phyloP scores from a whole-genome alignment of 768 basidiomycete species.

The Pleurotus eryngii region DNA sequence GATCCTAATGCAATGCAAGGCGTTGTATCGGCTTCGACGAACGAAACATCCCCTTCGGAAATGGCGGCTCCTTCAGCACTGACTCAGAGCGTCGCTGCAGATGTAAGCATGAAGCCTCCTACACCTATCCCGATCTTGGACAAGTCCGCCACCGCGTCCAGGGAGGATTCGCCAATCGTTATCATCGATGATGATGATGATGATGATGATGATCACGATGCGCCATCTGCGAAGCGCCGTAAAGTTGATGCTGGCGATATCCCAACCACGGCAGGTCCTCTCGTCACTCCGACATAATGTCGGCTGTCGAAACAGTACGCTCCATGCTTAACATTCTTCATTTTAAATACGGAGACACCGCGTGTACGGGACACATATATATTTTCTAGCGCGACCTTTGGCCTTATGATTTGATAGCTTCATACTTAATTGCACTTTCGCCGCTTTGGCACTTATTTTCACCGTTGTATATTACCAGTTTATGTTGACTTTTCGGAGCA shows the following conservation, averaged over 20 bases:
- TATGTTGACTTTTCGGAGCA: slow-evolving; percentile 7
- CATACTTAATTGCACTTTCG: slow-evolving; percentile 5
- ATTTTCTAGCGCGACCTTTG: background rate
- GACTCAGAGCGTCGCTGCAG: background rate
- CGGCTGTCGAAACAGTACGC: background rate
- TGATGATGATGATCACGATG: slow-evolving; percentile 45
- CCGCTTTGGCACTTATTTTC: background rate
- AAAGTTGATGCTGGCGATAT: slow-evolving; percentile 30
- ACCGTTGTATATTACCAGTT: slow-evolving; percentile 1
- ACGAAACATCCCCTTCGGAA: background rate
- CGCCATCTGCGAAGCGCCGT: slow-evolving; percentile 56
- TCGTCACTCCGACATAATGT: background rate
- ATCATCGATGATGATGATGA: slow-evolving; percentile 66
- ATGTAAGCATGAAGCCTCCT: slow-evolving; percentile 18
- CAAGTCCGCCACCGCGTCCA: slow-evolving; percentile 13
- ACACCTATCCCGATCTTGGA: slow-evolving; percentile 30
- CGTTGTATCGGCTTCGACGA: slow-evolving; percentile 5
- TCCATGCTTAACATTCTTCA: background rate
- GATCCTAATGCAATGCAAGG: slow-evolving; percentile 7
- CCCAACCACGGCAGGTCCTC: background rate
- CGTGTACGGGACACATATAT: background rate
- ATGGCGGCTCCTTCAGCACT: background rate
- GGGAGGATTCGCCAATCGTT: slow-evolving; percentile 48
- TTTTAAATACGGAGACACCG: background rate
- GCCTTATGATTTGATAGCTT: background rate